Base-by-base conservation (phyloP, 306 rosid genomes). In the Pyrus betulifolia region DNA sequence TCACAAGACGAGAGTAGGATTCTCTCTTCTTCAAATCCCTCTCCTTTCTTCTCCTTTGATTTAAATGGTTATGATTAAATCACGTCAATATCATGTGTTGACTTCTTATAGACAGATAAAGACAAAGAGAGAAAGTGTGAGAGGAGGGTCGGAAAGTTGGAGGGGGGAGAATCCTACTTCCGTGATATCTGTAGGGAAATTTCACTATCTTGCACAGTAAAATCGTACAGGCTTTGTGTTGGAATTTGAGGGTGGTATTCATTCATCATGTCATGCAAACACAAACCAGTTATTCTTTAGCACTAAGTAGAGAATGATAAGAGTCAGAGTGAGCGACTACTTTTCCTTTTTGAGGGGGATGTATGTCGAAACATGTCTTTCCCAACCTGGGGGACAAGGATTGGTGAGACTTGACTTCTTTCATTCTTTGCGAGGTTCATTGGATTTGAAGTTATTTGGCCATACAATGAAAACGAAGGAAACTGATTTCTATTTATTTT, bases 341-440 rank as follows among this genome's bases (percentile, higher is more conserved):
- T 83, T 90, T 86, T 82, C 51, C 81, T 82, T 82, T 71, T 60
- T 76, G 68, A 73, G 80, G 57, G 62, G 69, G 72, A 30, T 61
- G 52, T 86, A 75, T 74, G 84, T 83, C 71, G 86, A 87, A 82
- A 86, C 64, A 83, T 71, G 86, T 79, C 81, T 55, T 78, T 87
- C 84, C 85, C 91, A 82, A 63, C 79, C 76, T 22, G 28, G 77
- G 91, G 76, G 89, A 86, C 89, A 81, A 83, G 83, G 83, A 74
- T 76, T 82, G 86, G 87, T 73, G 81, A 51, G 81, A 51, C 21
- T 51, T 51, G 64, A 59, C 17, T 59, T 59, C 31, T 59, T 59
- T 59, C 64, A 59, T 72, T 82, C 77, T 83, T 77, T 66, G 74
- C 74, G 78, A 78, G 84, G 64, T 73, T 69, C 70, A 4, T 15